A percentile compares a stretch with the other conserved stretches of the same genome.
Conservation (phyloP, 2,329 filamentous ascomycete species). For the Aspergillus persii region DNA sequence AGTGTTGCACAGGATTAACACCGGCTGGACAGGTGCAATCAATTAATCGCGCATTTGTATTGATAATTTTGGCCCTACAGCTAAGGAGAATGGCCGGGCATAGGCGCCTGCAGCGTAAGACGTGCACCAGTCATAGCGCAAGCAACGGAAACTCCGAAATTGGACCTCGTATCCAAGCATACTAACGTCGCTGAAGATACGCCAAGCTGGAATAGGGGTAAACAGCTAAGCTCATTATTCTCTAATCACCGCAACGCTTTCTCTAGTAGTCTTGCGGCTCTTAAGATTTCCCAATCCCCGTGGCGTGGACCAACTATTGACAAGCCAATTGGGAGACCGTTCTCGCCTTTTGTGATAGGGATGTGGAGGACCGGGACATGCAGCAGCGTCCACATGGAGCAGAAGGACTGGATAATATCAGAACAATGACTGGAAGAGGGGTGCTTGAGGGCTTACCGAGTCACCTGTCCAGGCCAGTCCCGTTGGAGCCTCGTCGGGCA, state of each 20-base stretch:
- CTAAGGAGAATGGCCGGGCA: neutral
- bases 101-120: neutral
- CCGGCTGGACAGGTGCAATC: too few relatives aligned
- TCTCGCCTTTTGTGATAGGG: conserved; percentile 58
- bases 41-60: too few relatives aligned
- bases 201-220: neutral
- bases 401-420: conserved; percentile 3
- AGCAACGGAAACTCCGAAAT: neutral
- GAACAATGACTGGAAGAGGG: neutral
- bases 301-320: conserved; percentile 52
- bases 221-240: neutral
- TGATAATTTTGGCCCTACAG: neutral
- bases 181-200: neutral
- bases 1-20: too few relatives aligned
- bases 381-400: conserved; percentile 37
- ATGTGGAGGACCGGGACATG: conserved; percentile 65
- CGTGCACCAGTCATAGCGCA: neutral
- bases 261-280: neutral
- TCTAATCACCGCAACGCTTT: neutral
- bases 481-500: conserved; percentile 58
- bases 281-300: conserved; percentile 29
- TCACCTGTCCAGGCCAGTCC: conserved; percentile 56
- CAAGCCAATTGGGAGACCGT: conserved; percentile 60
- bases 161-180: neutral
- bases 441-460: conserved; percentile 29